Conservation (phyloP, 1,139 yeast genomes). For the Pichia sp. region DNA sequence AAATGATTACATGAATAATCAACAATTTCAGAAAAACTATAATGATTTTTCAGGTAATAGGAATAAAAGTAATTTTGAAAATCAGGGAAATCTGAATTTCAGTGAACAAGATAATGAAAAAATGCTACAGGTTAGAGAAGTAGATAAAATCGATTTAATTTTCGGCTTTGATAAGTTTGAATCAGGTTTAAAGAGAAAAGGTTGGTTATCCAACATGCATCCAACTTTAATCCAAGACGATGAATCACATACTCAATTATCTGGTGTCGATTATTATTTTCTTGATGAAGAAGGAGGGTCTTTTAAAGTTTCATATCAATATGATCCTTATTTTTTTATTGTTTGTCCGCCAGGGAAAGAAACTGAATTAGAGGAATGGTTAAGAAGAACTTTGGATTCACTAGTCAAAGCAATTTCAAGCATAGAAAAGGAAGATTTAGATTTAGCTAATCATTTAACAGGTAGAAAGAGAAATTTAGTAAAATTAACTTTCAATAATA, state of each 20-base stretch:
- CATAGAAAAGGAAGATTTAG: constrained; percentile 68
- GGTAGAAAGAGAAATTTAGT: constrained; percentile 66
- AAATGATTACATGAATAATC: constrained; percentile 3
- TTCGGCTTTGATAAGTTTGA: constrained; percentile 85
- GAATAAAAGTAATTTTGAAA: background rate
- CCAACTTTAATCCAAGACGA: constrained; percentile 51
- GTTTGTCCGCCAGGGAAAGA: constrained; percentile 61
- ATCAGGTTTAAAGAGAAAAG: constrained; percentile 64
- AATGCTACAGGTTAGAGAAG: constrained; percentile 44
- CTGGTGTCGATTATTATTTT: constrained; percentile 93
- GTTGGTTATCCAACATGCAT: constrained; percentile 91
- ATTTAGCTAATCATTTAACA: constrained; percentile 76
- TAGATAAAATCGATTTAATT: constrained; percentile 59
- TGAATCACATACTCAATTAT: constrained; percentile 53
- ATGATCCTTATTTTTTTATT: constrained; percentile 85
- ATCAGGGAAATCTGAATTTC: constrained; percentile 1
- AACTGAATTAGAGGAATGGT: constrained; percentile 79
- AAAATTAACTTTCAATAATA: constrained; percentile 68
- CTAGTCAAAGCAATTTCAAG: constrained; percentile 52
- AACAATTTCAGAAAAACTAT: constrained; percentile 13
- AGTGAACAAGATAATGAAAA: constrained; percentile 13
- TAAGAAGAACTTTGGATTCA: constrained; percentile 62
- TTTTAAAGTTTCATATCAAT: constrained; percentile 77
- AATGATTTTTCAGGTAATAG: constrained; percentile 16
- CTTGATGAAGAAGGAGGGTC: constrained; percentile 97